Base-by-base conservation (phyloP, 2,329 filamentous ascomycete genomes). In the Trichoderma endophyticum region DNA sequence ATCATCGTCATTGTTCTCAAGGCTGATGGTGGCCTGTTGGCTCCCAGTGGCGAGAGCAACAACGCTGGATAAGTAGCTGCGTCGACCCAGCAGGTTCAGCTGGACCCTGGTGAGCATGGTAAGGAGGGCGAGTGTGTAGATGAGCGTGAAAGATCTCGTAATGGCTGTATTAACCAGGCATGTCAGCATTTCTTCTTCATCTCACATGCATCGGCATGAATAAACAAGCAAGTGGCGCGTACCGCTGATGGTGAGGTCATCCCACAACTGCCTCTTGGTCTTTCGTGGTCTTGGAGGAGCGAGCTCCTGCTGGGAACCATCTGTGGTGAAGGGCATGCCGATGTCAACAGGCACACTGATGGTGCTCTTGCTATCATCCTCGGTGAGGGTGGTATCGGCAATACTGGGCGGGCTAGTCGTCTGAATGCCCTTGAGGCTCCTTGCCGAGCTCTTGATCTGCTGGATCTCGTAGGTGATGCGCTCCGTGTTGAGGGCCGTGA, bases 161-260 rank as follows among this genome's bases (percentile, higher is more conserved):
- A 98, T 92, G 9, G 96, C 95, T 96, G 76, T 69, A 73, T 48
- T 57, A 12, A 12, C 2, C 36, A 9, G 39, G 6, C 5, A 34
- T 12, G 28, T 72, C 36, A 72, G 59, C 15, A n/a, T 36, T 51
- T 39, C 18, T 9, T 15, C 5, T 36, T 21, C 11, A 6, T 15
- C 15, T 28, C 26, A 36, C 6, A 36, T 14, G 12, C 6, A 6
- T 21, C 28, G 3, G 63, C 11, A 4, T 39, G 36, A 7, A 39
- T 39, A 39, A 18, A 39, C 6, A 8, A 39, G 36, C 36, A 39
- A 39, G 21, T 32, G 43, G 24, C 43, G 85, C 92, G 80, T 83
- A 97, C 94, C 95, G 83, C 92, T 94, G 76, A 98, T 97, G 79
- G 97, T 98, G 82, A 99, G 88, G 79, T 99, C 95, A 81, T 97